Evolutionary conservation across 257 asterid genomes (phyloP).

Genomic region (Rauvolfia tetraphylla): DNA sequence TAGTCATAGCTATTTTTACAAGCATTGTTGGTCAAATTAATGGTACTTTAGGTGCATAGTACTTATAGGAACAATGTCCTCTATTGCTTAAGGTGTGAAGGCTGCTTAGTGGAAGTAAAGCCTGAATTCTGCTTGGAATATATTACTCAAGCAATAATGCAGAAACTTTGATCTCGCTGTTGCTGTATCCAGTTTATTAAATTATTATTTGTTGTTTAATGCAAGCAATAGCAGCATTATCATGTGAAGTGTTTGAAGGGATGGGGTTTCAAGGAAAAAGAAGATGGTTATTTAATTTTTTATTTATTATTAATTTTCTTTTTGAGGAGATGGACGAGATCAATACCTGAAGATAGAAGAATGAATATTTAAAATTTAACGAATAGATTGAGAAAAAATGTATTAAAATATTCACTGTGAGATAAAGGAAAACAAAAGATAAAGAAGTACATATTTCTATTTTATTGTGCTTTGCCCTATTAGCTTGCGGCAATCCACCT

Average conservation of each 20-base stretch:
- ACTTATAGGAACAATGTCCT: neutral
- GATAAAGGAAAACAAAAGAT: neutral
- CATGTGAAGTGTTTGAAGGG: neutral
- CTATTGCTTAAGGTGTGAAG: neutral
- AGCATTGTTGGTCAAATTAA: neutral
- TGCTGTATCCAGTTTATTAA: neutral
- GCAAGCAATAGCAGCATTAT: neutral
- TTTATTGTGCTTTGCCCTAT: neutral
- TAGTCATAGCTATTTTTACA: neutral
- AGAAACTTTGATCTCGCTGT: neutral
- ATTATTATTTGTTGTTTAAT: neutral
- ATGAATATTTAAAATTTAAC: neutral
- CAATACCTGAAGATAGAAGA: neutral
- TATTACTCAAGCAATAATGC: neutral
- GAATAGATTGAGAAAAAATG: neutral
- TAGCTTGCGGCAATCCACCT: neutral
- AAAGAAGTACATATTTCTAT: no score
- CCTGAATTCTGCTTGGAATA: neutral
- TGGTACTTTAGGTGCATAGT: neutral
- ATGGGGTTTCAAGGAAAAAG: neutral
- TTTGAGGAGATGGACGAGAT: neutral
- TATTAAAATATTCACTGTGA: no score
- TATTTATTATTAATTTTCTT: neutral
- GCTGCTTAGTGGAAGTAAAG: neutral
- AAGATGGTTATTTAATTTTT: neutral